Percentiles rank a stretch among this genome's conserved stretches.
Evolutionary conservation across 352 stramenopile species (phyloP).

Genomic region (Thalassiosira hispida): DNA sequence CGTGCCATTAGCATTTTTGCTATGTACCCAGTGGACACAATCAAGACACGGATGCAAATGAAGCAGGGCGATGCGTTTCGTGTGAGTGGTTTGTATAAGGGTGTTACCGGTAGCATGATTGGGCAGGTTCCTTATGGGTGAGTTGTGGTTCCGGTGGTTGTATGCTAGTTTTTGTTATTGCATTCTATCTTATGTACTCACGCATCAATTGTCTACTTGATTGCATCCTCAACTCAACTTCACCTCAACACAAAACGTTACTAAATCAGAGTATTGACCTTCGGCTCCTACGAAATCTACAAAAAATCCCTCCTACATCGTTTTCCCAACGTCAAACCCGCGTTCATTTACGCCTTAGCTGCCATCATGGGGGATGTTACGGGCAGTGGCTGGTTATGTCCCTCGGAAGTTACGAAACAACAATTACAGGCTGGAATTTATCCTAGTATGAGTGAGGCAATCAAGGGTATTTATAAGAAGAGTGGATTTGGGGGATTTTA

Average conservation of each 20-base stretch:
- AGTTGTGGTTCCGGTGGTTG: background rate
- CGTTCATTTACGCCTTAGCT: slow-evolving; percentile 63
- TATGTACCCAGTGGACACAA: slow-evolving; percentile 82
- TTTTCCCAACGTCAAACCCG: slow-evolving; percentile 56
- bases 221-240: background rate
- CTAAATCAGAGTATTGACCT: slow-evolving; percentile 64
- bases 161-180: background rate
- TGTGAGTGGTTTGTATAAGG: slow-evolving; percentile 62
- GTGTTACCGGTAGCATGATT: slow-evolving; percentile 61
- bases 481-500: slow-evolving; percentile 72
- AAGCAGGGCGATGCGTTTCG: slow-evolving; percentile 60
- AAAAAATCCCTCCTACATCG: slow-evolving; percentile 59
- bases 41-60: slow-evolving; percentile 83
- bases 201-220: background rate
- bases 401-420: slow-evolving; percentile 77
- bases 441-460: slow-evolving; percentile 55
- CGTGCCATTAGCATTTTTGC: slow-evolving; percentile 65
- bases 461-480: slow-evolving; percentile 57
- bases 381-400: slow-evolving; percentile 70
- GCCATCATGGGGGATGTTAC: slow-evolving; percentile 79
- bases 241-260: too few relatives aligned
- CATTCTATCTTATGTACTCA: background rate
- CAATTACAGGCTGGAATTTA: slow-evolving; percentile 77
- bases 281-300: slow-evolving; percentile 83
- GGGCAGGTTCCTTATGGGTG: slow-evolving; percentile 78